Conservation (phyloP, 495 filamentous ascomycete species). For the Penicillium desertorum region DNA sequence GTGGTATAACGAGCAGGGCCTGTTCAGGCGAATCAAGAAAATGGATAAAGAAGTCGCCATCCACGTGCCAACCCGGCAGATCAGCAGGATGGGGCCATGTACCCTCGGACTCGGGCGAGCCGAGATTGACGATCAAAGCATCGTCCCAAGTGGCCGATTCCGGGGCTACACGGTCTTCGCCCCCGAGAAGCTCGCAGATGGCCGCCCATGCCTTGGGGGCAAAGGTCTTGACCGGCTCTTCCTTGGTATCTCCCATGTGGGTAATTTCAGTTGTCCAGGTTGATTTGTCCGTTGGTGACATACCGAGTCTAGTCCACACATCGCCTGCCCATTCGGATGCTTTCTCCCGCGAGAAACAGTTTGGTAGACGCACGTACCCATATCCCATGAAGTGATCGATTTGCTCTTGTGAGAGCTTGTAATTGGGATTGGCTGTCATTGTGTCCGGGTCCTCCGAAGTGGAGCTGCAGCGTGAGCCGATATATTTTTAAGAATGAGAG, state of each 20-base stretch:
- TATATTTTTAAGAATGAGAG: background rate
- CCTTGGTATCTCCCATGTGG: slow-evolving; percentile 63
- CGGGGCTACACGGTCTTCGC: slow-evolving; percentile 56
- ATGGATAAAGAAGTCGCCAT: slow-evolving; percentile 76
- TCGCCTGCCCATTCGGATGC: slow-evolving; percentile 55
- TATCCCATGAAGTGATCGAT: slow-evolving; percentile 65
- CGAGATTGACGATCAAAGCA: slow-evolving; percentile 71
- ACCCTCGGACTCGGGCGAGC: slow-evolving; percentile 54
- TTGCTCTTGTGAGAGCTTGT: slow-evolving; percentile 55
- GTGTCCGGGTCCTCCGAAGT: background rate
- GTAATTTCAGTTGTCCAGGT: slow-evolving; percentile 63
- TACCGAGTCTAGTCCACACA: slow-evolving; percentile 69
- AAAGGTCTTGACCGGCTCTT: slow-evolving; percentile 55
- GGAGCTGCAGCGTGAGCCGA: background rate
- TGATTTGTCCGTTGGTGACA: slow-evolving; percentile 62
- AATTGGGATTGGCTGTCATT: slow-evolving; percentile 6
- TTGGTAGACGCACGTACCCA: slow-evolving; percentile 60
- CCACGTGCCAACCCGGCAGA: slow-evolving; percentile 68
- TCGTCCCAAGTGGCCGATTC: slow-evolving; percentile 61
- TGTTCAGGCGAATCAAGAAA: slow-evolving; percentile 74
- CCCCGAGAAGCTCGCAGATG: slow-evolving; percentile 69
- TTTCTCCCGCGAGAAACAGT: slow-evolving; percentile 63
- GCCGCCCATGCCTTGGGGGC: slow-evolving; percentile 68
- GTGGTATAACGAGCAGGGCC: slow-evolving; percentile 65
- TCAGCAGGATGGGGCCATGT: slow-evolving; percentile 49